phyloP scores from a whole-genome alignment of 225 moss, liverwort and hornwort genomes.

The Neckera pumila region DNA sequence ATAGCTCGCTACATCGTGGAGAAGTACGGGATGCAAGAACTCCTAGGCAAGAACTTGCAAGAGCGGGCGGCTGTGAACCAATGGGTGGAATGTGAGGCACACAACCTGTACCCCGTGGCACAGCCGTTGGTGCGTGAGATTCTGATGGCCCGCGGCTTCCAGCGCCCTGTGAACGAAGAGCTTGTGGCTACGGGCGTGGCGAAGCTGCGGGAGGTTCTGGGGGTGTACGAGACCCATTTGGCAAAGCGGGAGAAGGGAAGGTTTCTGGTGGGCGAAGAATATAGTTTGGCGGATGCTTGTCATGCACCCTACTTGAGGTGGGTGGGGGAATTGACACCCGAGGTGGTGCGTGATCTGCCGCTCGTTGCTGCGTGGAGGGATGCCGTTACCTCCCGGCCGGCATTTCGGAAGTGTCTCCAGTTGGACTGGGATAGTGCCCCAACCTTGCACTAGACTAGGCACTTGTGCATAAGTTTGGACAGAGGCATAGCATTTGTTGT shows the following conservation, averaged over 20 bases:
- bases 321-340: not conserved
- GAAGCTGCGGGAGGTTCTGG: constrained; percentile 25
- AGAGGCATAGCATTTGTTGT: not conserved
- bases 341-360: not conserved
- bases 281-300: constrained; percentile 22
- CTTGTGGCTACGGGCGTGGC: not conserved
- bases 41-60: constrained; percentile 27
- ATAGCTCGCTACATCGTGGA: constrained; percentile 47
- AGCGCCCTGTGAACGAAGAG: constrained; percentile 5
- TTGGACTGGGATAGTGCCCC: not conserved
- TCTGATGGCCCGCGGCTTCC: not conserved
- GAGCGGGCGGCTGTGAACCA: constrained; percentile 45
- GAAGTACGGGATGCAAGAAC: constrained; percentile 32
- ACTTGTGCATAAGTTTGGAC: not conserved
- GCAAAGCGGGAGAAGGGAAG: not conserved
- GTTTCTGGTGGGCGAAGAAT: constrained; percentile 33
- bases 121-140: constrained; percentile 23
- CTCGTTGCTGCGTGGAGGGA: not conserved
- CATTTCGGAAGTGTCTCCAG: not conserved
- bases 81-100: constrained; percentile 47
- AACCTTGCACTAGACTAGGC: not conserved
- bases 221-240: constrained; percentile 35
- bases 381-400: not conserved
- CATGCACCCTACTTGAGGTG: not conserved
- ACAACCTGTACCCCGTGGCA: constrained; percentile 16